These are phyloP conservation scores for Suillus subalutaceus DNA, from an alignment of 768 basidiomycete species.

Conservation along the genomic window DNA sequence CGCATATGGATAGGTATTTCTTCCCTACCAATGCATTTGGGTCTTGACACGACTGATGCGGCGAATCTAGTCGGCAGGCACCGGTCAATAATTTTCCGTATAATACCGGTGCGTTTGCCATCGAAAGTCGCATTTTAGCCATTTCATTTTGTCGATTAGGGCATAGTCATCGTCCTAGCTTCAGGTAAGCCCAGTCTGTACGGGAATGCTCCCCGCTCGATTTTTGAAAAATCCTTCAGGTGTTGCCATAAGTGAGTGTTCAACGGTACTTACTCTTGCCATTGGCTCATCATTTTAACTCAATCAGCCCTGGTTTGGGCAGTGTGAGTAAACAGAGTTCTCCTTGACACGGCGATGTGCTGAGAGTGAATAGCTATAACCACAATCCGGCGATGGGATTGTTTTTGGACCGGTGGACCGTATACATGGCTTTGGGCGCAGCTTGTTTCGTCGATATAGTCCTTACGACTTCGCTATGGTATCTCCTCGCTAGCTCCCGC, in stretches of 20 bases:
- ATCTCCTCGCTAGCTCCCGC: conserved; percentile 5
- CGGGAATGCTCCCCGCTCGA: neutral
- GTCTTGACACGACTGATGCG: neutral
- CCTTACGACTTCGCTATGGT: conserved; percentile 2
- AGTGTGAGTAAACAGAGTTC: neutral
- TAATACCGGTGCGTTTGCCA: conserved; percentile 3
- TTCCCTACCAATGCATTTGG: neutral
- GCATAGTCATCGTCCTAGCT: neutral
- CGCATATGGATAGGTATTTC: conserved; percentile 11
- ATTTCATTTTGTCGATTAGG: neutral
- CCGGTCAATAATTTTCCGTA: neutral
- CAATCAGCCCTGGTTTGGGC: conserved; percentile 1
- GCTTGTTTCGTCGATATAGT: neutral
- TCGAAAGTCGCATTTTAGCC: too few relatives aligned
- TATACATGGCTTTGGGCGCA: neutral
- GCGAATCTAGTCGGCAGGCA: neutral
- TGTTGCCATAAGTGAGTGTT: neutral
- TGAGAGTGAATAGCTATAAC: neutral
- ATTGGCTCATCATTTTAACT: neutral
- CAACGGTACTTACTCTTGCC: neutral
- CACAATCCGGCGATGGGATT: neutral
- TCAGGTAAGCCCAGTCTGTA: neutral
- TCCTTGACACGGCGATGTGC: neutral
- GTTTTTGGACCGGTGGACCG: neutral
- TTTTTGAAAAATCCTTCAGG: neutral